Conservation (phyloP, 2,329 filamentous ascomycete species). For the Achaetomium macrosporum region DNA sequence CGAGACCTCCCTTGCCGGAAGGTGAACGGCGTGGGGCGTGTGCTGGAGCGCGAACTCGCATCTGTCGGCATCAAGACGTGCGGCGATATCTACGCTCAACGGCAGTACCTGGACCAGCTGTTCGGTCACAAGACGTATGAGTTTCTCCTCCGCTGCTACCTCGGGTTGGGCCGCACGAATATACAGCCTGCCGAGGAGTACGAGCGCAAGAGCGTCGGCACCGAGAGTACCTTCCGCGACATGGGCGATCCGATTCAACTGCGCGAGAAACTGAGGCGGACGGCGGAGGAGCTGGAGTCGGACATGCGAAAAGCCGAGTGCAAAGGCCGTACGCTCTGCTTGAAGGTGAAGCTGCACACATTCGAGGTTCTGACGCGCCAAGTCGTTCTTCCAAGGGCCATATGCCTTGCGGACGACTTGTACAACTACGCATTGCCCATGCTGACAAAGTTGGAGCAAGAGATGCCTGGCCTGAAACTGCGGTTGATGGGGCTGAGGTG, state of each 20-base stretch:
- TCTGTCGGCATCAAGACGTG: slow-evolving; percentile 84
- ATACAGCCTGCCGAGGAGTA: slow-evolving; percentile 84
- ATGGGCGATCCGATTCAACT: slow-evolving; percentile 63
- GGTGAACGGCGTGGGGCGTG: slow-evolving; percentile 90
- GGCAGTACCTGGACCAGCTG: slow-evolving; percentile 66
- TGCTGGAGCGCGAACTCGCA: slow-evolving; percentile 84
- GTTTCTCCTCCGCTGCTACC: slow-evolving; percentile 76
- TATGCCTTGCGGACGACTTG: slow-evolving; percentile 71
- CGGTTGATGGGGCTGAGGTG: slow-evolving; percentile 85
- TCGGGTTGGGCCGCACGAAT: slow-evolving; percentile 79
- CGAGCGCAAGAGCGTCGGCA: slow-evolving; percentile 84
- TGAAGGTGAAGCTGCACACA: slow-evolving; percentile 92
- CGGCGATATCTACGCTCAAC: slow-evolving; percentile 74
- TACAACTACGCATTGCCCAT: slow-evolving; percentile 79
- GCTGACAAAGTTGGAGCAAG: slow-evolving; percentile 74
- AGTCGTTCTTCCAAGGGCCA: slow-evolving; percentile 63
- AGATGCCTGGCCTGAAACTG: slow-evolving; percentile 71
- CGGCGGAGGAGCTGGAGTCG: slow-evolving; percentile 79
- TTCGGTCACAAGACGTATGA: slow-evolving; percentile 90
- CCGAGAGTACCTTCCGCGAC: slow-evolving; percentile 85
- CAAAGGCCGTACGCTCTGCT: slow-evolving; percentile 82
- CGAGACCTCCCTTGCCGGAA: slow-evolving; percentile 75
- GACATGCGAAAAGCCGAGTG: slow-evolving; percentile 74
- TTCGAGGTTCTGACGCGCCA: slow-evolving; percentile 90
- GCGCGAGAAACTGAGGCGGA: slow-evolving; percentile 70